Percentiles rank a stretch among this genome's conserved stretches.
These are phyloP conservation scores for Neonectria ditissima DNA, from an alignment of 2,329 filamentous ascomycete species.

Conservation along the genomic window DNA sequence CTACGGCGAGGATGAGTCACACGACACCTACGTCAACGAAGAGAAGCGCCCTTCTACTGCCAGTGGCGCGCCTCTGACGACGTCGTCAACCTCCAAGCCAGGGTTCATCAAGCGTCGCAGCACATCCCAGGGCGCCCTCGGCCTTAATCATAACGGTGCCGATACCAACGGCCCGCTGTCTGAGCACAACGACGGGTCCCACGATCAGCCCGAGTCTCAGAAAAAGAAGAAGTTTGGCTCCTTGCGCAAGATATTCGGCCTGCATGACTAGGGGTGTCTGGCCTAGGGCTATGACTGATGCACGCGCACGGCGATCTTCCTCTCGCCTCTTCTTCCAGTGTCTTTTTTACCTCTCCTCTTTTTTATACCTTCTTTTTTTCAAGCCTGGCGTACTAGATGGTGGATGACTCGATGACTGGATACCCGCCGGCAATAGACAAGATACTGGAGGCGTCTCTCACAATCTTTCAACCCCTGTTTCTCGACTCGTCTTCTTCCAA, in stretches of 20 bases:
- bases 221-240: slow-evolving; percentile 76
- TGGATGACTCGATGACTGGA: slow-evolving; percentile 1
- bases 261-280: slow-evolving; percentile 55
- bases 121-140: slow-evolving; percentile 50
- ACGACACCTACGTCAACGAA: slow-evolving; percentile 43
- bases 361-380: neutral
- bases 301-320: neutral
- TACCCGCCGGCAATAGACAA: slow-evolving; percentile 1
- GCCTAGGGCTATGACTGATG: neutral
- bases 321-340: neutral
- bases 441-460: neutral
- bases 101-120: slow-evolving; percentile 52
- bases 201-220: slow-evolving; percentile 34
- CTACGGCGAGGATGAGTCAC: slow-evolving; percentile 40
- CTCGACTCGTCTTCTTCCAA: neutral
- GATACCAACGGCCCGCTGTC: slow-evolving; percentile 15
- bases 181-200: slow-evolving; percentile 26
- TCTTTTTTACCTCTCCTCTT: neutral
- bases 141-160: slow-evolving; percentile 18
- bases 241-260: slow-evolving; percentile 73
- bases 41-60: slow-evolving; percentile 52
- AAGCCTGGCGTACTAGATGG: slow-evolving; percentile 5
- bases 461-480: neutral
- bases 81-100: slow-evolving; percentile 48
- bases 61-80: slow-evolving; percentile 43